These are phyloP conservation scores for Pontederia crassipes DNA, from an alignment of 176 grass and related monocot species.

Conservation along the genomic window DNA sequence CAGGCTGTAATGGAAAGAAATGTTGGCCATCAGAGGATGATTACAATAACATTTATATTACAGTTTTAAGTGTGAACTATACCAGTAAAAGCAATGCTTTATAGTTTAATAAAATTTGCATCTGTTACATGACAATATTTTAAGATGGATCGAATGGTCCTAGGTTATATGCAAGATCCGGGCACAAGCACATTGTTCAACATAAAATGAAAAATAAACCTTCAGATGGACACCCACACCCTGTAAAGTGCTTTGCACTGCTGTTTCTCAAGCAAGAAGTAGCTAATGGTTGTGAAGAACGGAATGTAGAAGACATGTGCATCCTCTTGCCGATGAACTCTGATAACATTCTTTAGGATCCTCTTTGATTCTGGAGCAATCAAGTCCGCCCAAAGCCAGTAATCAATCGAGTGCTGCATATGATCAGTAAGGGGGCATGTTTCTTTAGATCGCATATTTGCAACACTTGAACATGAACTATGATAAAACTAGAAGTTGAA, in stretches of 20 bases:
- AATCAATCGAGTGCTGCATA: conserved; percentile 90
- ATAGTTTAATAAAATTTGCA: too few relatives aligned
- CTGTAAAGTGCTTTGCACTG: conserved; percentile 99
- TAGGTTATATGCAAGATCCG: too few relatives aligned
- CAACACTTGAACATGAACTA: too few relatives aligned
- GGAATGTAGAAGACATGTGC: conserved; percentile 89
- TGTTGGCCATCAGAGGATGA: too few relatives aligned
- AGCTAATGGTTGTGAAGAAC: conserved; percentile 96
- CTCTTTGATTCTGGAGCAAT: conserved; percentile 75
- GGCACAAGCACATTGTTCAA: background rate
- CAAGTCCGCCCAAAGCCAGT: conserved; percentile 97
- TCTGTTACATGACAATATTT: too few relatives aligned
- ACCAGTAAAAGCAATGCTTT: too few relatives aligned
- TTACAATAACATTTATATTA: too few relatives aligned
- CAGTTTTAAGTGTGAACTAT: too few relatives aligned
- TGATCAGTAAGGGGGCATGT: conserved; percentile 4
- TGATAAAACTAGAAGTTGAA: too few relatives aligned
- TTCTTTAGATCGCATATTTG: too few relatives aligned
- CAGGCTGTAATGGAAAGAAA: too few relatives aligned
- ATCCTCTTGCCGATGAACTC: conserved; percentile 69
- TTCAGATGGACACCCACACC: conserved; percentile 84
- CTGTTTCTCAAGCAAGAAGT: conserved; percentile 90
- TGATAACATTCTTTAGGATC: conserved; percentile 62
- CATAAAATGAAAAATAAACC: conserved; percentile 64
- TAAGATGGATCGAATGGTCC: too few relatives aligned